Conservation (phyloP, 768 basidiomycete genomes). For the Podaxis pistillaris region DNA sequence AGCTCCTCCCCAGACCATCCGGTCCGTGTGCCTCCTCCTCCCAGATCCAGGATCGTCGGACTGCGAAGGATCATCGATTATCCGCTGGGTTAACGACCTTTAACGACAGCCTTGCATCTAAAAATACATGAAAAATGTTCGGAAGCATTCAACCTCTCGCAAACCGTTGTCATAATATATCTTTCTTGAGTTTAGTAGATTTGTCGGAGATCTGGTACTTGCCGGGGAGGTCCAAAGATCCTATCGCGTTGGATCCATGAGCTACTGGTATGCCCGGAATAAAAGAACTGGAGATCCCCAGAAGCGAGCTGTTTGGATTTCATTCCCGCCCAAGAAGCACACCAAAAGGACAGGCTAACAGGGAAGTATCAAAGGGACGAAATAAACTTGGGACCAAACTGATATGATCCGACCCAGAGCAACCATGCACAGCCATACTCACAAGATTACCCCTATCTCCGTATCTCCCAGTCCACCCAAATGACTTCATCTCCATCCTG, state of each 20-base stretch:
- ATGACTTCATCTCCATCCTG: neutral
- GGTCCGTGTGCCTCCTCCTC: neutral
- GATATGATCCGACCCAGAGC: too few species aligned
- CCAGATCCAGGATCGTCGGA: neutral
- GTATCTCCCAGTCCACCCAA: neutral
- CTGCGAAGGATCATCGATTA: neutral
- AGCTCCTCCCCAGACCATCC: neutral
- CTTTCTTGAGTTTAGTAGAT: constrained; percentile 20
- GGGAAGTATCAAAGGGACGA: too few species aligned
- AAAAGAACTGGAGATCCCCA: too few species aligned
- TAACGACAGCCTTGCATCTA: neutral
- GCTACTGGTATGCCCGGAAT: neutral
- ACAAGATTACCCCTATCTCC: neutral
- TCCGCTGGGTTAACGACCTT: neutral
- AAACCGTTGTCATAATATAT: neutral
- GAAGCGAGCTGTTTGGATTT: too few species aligned
- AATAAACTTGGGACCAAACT: too few species aligned
- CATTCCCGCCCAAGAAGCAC: too few species aligned
- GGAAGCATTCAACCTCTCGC: neutral
- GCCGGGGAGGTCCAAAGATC: neutral
- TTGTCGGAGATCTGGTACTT: neutral
- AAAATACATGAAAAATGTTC: neutral
- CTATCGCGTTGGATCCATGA: neutral
- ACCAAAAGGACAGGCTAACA: too few species aligned
- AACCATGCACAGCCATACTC: neutral